phyloP scores from a whole-genome alignment of 768 basidiomycete species.

The Suillus discolor region DNA sequence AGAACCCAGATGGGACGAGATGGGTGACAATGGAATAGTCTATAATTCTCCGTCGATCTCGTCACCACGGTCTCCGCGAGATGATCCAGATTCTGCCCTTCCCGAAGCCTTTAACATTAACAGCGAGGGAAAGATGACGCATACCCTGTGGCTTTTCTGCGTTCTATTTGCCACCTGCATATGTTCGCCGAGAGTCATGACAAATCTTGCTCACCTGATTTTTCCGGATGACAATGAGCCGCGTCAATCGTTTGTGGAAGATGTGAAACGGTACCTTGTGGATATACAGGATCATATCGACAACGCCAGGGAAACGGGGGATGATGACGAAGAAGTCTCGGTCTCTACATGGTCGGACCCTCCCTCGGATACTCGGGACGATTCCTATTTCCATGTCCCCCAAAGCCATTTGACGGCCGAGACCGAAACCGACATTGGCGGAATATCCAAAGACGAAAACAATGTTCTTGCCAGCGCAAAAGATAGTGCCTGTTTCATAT shows the following conservation, averaged over 20 bases:
- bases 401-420: not conserved
- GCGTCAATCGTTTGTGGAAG: not conserved
- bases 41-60: not conserved
- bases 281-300: slow-evolving; percentile 16
- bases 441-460: not conserved
- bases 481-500: slow-evolving; percentile 4
- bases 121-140: slow-evolving; percentile 53
- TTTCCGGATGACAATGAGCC: slow-evolving; percentile 4
- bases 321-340: slow-evolving; percentile 13
- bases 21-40: slow-evolving; percentile 1
- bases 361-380: slow-evolving; percentile 6
- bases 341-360: not conserved
- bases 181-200: not conserved
- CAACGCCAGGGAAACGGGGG: slow-evolving; percentile 21
- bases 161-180: slow-evolving; percentile 28
- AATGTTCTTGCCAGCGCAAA: not conserved
- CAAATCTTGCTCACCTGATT: slow-evolving; percentile 10
- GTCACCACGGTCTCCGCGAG: not conserved
- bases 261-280: slow-evolving; percentile 12
- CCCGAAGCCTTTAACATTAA: slow-evolving; percentile 40
- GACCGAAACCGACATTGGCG: not conserved
- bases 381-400: not conserved
- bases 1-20: slow-evolving; percentile 2
- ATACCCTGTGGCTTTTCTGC: slow-evolving; percentile 51
- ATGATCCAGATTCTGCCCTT: not conserved